Evolutionary conservation across 768 basidiomycete genomes (phyloP), one percentile per base, ranked within the genome.

Genomic region (Daedaleopsis nitida): DNA sequence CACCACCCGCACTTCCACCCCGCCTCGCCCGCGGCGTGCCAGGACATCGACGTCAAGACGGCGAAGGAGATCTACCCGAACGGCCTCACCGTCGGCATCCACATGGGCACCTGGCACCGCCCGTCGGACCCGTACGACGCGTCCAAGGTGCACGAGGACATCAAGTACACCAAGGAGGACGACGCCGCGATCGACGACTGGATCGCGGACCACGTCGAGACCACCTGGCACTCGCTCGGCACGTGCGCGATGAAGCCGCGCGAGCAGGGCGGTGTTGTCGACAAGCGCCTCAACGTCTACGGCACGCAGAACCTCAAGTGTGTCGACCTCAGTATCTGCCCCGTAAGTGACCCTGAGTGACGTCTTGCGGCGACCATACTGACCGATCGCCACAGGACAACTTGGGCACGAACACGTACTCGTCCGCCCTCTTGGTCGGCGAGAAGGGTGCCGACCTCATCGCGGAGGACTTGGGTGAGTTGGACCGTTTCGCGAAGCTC

Each of bases 1-100:
- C 87, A 88, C 70, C 87, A 89, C 73, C 88, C 88, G 23, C 87
- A 77, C 72, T 89, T 90, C 86, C 84, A 88, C 75, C 87, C 87
- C 0, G 82, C 80, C 5, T 88, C 86, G 6, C 78, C 83, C 13
- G 87, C 86, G 8, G 86, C 83, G 35, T 69, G 69, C 63, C 72
- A 72, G 56, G 88, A 90, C 68, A 86, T 88, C 60, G 88, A 89
- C 69, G 83, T 88, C 75, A 74, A 77, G 72, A 88, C 86, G 10
- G 86, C 87, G 13, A 86, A 85, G 74, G 77, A 83, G 64, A 68
- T 89, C 55, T 68, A 83, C 45, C 87, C 87, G 16, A 74, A 86
- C 64, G 80, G 78, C 2, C 81, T 88, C 69, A 87, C 86, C 21
- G 84, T 86, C 59, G 88, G 86, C 32, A 85, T 88, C 64, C 88